Percentiles rank a stretch among this genome's conserved stretches.
These are phyloP conservation scores for Dendrocalamus latiflorus DNA, from an alignment of 202 grass and related monocot species.

Conservation along the genomic window DNA sequence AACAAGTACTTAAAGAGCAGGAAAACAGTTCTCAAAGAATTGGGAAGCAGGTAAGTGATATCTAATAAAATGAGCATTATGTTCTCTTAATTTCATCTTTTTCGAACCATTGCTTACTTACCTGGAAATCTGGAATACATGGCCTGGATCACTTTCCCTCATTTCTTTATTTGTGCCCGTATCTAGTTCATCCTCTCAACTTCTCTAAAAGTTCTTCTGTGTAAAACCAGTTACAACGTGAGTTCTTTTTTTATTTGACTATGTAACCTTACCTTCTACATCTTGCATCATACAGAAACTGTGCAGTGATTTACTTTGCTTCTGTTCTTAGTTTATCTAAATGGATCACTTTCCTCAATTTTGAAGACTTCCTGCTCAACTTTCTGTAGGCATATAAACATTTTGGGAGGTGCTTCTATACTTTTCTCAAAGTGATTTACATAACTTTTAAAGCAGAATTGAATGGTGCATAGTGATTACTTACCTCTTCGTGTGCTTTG, in stretches of 20 bases:
- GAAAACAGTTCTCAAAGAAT: too few species aligned
- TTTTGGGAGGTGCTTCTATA: too few species aligned
- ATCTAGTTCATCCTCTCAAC: background rate
- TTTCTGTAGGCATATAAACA: background rate
- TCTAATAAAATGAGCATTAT: background rate
- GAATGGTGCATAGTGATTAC: too few species aligned
- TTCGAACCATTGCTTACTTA: background rate
- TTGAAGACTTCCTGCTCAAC: background rate
- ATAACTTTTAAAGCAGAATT: too few species aligned
- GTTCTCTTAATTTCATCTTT: background rate
- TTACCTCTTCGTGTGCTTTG: too few species aligned
- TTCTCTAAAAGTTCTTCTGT: background rate
- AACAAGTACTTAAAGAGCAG: conserved; percentile 64
- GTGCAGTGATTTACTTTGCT: background rate
- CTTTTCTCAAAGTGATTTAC: too few species aligned
- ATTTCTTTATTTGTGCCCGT: background rate
- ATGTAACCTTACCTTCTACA: background rate
- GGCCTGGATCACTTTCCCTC: background rate
- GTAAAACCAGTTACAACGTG: background rate
- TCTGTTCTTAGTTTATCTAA: background rate
- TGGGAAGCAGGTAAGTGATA: conserved; percentile 53
- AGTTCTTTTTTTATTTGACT: background rate
- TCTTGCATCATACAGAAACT: background rate
- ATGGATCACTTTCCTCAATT: background rate
- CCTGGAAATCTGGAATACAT: conserved; percentile 2